These are phyloP conservation scores for Garcia nutans DNA, from an alignment of 345 rosid species.

Conservation along the genomic window DNA sequence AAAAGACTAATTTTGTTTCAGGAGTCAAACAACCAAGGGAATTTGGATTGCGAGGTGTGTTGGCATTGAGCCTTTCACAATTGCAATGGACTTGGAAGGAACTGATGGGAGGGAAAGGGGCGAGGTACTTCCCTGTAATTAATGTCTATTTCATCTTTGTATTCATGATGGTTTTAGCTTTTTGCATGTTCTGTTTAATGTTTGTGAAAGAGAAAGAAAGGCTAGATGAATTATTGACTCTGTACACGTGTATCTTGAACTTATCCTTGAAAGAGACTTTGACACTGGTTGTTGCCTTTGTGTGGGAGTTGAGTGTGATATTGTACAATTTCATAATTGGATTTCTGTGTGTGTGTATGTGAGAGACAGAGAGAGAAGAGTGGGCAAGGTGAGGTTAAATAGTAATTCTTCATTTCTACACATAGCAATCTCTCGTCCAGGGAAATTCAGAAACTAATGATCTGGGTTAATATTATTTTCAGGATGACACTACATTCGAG, in stretches of 20 bases:
- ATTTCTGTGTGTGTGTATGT: neutral
- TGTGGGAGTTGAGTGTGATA: neutral
- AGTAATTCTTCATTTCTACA: neutral
- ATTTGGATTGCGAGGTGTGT: constrained; percentile 71
- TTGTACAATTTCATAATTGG: neutral
- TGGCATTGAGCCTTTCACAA: constrained; percentile 68
- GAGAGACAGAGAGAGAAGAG: neutral
- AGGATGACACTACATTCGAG: constrained; percentile 82
- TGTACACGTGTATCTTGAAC: neutral
- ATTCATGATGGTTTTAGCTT: neutral
- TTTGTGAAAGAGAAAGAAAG: neutral
- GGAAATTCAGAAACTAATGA: neutral
- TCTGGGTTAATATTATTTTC: constrained; percentile 23
- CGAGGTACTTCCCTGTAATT: constrained; percentile 45
- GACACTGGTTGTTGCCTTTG: neutral
- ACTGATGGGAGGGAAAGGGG: constrained; percentile 86
- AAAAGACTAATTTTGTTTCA: constrained; percentile 23
- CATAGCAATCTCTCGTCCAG: neutral
- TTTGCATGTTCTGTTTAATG: too few species aligned
- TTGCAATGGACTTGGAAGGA: constrained; percentile 83
- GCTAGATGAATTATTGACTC: too few species aligned
- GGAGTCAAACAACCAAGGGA: constrained; percentile 83
- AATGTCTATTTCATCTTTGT: neutral
- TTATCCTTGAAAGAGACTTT: neutral
- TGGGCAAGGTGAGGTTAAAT: neutral